Evolutionary conservation across 78 protist species (phyloP).

Genomic region (Dictyostelium discoideum): dicty_2.7 NC_007090.3:2361001-2361500

Average conservation of each 20-base stretch:
- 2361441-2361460: constrained; percentile 88
- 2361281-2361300: background rate
- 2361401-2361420: constrained; percentile 65
- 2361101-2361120: background rate
- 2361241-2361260: no score
- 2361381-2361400: constrained; percentile 15
- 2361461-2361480: constrained; percentile 87
- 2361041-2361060: background rate
- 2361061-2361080: background rate
- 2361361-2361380: constrained; percentile 79
- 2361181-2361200: background rate
- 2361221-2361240: no score
- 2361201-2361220: no score
- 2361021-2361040: background rate
- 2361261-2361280: no score
- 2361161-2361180: background rate
- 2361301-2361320: background rate
- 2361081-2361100: background rate
- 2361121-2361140: background rate
- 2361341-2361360: constrained; percentile 83
- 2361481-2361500: constrained; percentile 91
- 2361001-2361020: background rate
- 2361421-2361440: constrained; percentile 81
- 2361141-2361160: background rate
- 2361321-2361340: constrained; percentile 69